These are phyloP conservation scores for Diplogelasinospora grovesii DNA, from an alignment of 495 filamentous ascomycete genomes.

Conservation along the genomic window DNA sequence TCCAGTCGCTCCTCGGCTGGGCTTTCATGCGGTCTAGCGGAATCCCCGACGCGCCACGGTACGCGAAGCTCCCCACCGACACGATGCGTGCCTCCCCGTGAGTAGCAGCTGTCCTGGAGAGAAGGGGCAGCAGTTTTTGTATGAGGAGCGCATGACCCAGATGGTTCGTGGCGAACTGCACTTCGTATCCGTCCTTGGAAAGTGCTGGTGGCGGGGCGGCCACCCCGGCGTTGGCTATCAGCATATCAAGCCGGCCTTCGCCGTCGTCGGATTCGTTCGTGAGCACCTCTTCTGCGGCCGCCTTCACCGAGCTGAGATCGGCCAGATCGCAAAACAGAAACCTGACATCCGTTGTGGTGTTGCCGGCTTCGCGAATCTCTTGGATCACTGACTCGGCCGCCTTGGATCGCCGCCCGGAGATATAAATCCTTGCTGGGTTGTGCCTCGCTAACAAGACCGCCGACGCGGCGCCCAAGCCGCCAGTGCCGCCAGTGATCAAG, in stretches of 20 bases:
- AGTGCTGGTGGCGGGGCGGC: conserved; percentile 46
- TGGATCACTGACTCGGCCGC: conserved; percentile 10
- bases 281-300: conserved; percentile 8
- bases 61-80: conserved; percentile 24
- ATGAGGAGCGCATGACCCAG: conserved; percentile 60
- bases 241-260: conserved; percentile 13
- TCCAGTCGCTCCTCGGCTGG: conserved; percentile 28
- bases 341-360: conserved; percentile 2
- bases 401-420: conserved; percentile 34
- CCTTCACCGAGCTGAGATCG: conserved; percentile 10
- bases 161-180: conserved; percentile 64
- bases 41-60: conserved; percentile 28
- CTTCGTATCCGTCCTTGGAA: conserved; percentile 60
- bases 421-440: conserved; percentile 45
- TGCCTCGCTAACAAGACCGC: conserved; percentile 56
- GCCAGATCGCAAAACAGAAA: conserved; percentile 16
- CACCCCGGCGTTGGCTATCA: conserved; percentile 25
- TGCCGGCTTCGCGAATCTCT: not conserved
- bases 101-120: conserved; percentile 30
- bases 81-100: conserved; percentile 36
- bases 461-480: conserved; percentile 53
- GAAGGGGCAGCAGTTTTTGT: conserved; percentile 51
- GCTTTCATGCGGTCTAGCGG: conserved; percentile 32
- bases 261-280: not conserved
- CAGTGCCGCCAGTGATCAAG: conserved; percentile 57